A percentile compares a stretch with the other conserved stretches of the same genome.
Evolutionary conservation across 208 protist species (phyloP).

Genomic region (Leishmania major): DNA sequence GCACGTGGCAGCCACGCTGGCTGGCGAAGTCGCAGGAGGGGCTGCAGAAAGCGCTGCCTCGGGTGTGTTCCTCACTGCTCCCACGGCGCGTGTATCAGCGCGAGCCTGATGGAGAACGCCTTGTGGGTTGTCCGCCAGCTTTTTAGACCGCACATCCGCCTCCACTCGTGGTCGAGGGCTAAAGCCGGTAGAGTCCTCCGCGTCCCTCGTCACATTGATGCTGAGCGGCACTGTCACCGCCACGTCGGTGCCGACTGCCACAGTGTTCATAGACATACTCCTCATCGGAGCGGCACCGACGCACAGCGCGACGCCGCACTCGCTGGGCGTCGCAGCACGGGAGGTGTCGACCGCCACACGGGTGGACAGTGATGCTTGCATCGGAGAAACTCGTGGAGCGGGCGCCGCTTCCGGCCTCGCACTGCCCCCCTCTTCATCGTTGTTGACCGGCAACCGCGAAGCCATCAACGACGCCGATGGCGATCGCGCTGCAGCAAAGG

Average conservation of each 20-base stretch:
- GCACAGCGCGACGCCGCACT: background rate
- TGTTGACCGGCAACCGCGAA: background rate
- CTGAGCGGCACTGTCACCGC: slow-evolving; percentile 13
- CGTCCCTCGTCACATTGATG: slow-evolving; percentile 25
- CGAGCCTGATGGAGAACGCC: background rate
- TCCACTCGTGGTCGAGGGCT: background rate
- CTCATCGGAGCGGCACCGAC: background rate
- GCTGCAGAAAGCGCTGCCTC: background rate
- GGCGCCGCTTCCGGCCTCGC: background rate
- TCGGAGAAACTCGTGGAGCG: background rate
- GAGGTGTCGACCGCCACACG: background rate
- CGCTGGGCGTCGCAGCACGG: background rate
- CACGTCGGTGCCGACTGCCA: too few species aligned
- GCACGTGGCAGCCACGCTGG: slow-evolving; percentile 11
- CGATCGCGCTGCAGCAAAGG: background rate
- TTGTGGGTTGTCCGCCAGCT: background rate
- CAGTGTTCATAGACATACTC: background rate
- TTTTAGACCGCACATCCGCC: background rate
- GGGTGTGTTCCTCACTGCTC: background rate
- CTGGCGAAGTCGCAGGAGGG: too few species aligned
- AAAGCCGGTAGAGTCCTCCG: background rate
- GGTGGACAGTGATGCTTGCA: background rate
- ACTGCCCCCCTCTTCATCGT: background rate
- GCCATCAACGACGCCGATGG: background rate
- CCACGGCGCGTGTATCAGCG: background rate